phyloP scores from a whole-genome alignment of 148 eudicot species.

The Bassia scoparia region DNA sequence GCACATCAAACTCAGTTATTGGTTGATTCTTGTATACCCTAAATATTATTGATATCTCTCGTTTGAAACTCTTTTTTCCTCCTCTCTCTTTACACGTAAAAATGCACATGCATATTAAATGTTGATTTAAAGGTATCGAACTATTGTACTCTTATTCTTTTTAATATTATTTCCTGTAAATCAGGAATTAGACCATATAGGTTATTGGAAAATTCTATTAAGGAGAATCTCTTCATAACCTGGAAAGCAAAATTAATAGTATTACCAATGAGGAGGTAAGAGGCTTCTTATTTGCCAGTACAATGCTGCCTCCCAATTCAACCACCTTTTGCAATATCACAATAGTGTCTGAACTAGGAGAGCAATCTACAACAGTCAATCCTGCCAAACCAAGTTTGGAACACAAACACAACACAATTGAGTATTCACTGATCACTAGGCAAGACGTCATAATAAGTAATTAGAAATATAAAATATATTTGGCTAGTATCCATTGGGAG shows the following conservation, averaged over 20 bases:
- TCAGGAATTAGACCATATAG: no score
- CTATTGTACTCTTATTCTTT: no score
- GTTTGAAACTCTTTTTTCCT: no score
- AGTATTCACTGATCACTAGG: not conserved
- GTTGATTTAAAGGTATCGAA: no score
- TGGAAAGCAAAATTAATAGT: not conserved
- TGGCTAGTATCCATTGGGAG: not conserved
- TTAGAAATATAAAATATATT: not conserved
- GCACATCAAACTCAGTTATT: no score
- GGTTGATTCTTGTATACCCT: no score
- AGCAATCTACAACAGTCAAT: conserved; percentile 75
- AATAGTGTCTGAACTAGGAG: conserved; percentile 86
- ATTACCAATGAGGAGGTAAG: conserved; percentile 80
- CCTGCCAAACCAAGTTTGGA: conserved; percentile 42
- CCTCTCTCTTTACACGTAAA: no score
- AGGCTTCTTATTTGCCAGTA: conserved; percentile 95
- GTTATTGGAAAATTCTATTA: no score
- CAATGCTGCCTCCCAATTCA: conserved; percentile 66
- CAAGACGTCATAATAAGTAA: not conserved
- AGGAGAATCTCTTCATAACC: no score
- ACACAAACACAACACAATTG: not conserved
- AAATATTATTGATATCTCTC: no score
- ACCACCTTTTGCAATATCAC: conserved; percentile 49
- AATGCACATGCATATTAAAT: no score
- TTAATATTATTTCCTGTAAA: no score